Evolutionary conservation across 1,284 basidiomycete genomes (phyloP).

Genomic region (Ceratorhiza oryzae-sativae): DNA sequence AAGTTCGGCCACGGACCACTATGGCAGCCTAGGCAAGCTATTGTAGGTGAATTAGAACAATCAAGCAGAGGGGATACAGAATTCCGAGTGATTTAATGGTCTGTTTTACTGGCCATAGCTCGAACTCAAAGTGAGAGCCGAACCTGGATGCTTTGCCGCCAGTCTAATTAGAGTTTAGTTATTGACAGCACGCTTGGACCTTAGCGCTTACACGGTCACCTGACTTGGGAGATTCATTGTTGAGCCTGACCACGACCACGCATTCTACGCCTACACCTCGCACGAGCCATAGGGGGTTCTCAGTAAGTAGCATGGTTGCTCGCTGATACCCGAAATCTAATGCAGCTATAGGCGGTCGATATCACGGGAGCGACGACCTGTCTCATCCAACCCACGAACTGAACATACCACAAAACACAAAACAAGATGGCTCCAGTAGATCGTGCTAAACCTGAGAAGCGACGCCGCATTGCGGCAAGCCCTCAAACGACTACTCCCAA

Average conservation of each 20-base stretch:
- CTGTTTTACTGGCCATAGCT: not conserved
- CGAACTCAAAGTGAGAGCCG: not conserved
- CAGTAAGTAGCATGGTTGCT: not conserved
- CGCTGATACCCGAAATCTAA: not conserved
- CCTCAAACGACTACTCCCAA: conserved; percentile 39
- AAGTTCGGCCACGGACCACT: not conserved
- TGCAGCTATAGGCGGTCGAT: not conserved
- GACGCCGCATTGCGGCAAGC: conserved; percentile 21
- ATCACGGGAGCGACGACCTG: not conserved
- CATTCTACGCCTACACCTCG: not conserved
- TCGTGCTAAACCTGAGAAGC: conserved; percentile 21
- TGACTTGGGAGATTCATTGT: not conserved
- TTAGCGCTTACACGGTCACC: conserved; percentile 3
- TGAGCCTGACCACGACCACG: conserved; percentile 18
- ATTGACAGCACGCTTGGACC: not conserved
- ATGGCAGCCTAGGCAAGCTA: not conserved
- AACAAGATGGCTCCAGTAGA: not conserved
- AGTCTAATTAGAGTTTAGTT: conserved; percentile 3
- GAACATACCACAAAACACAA: conserved; percentile 2
- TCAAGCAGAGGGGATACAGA: not conserved
- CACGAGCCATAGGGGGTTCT: not conserved
- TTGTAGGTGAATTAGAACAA: not conserved
- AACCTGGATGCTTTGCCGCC: not conserved
- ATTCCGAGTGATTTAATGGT: not conserved
- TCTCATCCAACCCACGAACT: not conserved